phyloP scores from a whole-genome alignment of 495 filamentous ascomycete genomes.

The Penicillium flavigenum region DNA sequence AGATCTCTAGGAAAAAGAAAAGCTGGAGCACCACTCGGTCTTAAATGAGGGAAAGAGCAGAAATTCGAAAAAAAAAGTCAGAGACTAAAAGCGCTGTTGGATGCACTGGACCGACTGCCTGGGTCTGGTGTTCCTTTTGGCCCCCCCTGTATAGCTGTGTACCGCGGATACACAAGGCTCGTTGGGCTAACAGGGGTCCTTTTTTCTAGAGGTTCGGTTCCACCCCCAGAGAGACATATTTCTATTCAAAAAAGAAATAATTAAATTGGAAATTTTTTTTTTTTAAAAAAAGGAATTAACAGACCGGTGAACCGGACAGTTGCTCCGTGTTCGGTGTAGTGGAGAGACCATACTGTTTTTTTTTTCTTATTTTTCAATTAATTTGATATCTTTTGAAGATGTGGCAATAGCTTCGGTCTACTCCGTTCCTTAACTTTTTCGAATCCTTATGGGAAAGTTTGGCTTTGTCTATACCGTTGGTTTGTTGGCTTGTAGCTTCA shows the following conservation, averaged over 20 bases:
- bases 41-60: conserved; percentile 23
- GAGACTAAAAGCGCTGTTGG: conserved; percentile 26
- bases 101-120: conserved; percentile 24
- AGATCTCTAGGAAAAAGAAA: conserved; percentile 23
- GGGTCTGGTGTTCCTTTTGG: conserved; percentile 27
- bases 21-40: conserved; percentile 23
- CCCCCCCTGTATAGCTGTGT: conserved; percentile 26
- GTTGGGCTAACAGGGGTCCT: conserved; percentile 21
- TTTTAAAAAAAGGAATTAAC: conserved; percentile 1
- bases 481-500: not conserved
- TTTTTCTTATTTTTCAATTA: not conserved
- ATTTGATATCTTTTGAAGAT: conserved; percentile 14
- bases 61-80: conserved; percentile 14
- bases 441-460: conserved; percentile 2
- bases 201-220: conserved; percentile 10
- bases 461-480: not conserved
- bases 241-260: not conserved
- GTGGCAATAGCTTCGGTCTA: conserved; percentile 14
- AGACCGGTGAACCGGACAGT: conserved; percentile 25
- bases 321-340: conserved; percentile 15
- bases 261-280: too few species aligned
- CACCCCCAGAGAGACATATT: conserved; percentile 16
- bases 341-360: not conserved
- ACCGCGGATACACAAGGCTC: conserved; percentile 33
- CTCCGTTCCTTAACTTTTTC: not conserved